Conservation (phyloP, 1,139 yeast genomes). For the Geotrichum bryndzae region DNA sequence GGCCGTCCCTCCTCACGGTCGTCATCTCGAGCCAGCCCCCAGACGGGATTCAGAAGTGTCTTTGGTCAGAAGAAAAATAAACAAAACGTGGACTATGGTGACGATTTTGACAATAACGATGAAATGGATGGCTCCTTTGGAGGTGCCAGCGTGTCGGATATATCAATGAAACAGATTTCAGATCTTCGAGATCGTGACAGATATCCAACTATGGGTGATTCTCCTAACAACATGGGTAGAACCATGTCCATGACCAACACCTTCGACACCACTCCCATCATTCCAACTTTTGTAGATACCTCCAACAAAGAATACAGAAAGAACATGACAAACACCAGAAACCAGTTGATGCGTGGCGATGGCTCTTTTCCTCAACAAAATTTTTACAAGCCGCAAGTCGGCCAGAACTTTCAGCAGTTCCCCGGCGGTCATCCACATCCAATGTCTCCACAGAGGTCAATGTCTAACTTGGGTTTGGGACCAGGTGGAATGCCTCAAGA, state of each 20-base stretch:
- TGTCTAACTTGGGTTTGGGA: not conserved
- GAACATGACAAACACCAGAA: slow-evolving; percentile 31
- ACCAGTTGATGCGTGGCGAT: slow-evolving; percentile 4
- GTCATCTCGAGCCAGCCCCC: not conserved
- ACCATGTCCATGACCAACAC: slow-evolving; percentile 32
- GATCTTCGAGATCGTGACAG: slow-evolving; percentile 31
- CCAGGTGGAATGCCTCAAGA: not conserved
- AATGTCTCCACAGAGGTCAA: not conserved
- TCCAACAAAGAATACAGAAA: slow-evolving; percentile 30
- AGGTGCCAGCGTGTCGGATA: not conserved
- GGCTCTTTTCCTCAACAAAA: not conserved
- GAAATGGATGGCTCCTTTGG: not conserved
- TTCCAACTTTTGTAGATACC: slow-evolving; percentile 31
- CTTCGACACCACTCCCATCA: slow-evolving; percentile 36
- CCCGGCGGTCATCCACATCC: not conserved
- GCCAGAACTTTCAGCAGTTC: not conserved
- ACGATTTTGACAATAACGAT: slow-evolving; percentile 1
- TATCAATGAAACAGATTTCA: slow-evolving; percentile 4
- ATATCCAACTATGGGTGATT: slow-evolving; percentile 28
- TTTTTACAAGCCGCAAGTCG: not conserved
- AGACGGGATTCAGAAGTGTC: not conserved
- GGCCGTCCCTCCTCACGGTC: not conserved
- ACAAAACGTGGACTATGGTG: not conserved
- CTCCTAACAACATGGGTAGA: slow-evolving; percentile 18
- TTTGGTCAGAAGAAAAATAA: not conserved